Base-by-base conservation (phyloP, 192 early-diverging fungal genomes). In the Neocallimastix lanati region DNA sequence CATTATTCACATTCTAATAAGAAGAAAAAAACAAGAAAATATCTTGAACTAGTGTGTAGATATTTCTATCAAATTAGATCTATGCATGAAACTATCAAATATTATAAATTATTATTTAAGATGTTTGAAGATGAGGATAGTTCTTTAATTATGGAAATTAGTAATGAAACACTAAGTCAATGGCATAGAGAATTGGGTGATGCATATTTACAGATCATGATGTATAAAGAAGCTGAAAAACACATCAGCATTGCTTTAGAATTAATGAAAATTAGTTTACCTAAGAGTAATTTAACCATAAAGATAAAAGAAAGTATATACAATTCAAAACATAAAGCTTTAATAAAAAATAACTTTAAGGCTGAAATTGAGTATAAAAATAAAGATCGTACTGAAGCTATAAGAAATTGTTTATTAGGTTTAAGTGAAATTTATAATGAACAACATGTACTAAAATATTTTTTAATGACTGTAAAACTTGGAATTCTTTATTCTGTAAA, bases 131-230 rank as follows among this genome's bases (percentile, higher is more conserved):
- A 78, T 28, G 28, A 76, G 30, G 78, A 83, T 76, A 78, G 38
- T 29, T n/a, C 50, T 25, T n/a, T 67, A n/a, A 67, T 67, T 67
- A 67, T 67, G 67, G 80, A 28, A 82, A 77, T 28, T 30, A 78
- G 29, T 78, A 82, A 30, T 28, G 80, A 28, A 80, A 87, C 6
- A 80, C 38, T 18, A 67, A 67, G 50, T 67, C 50, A 67, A n/a
- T 88, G 87, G 87, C 77, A 88, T 78, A 78, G 86, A 76, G 86
- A 88, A 77, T 80, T 88, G n/a, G 87, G 87, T 21, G 83, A 88
- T 21, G 85, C 87, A 27, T 83, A 84, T 36, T 80, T 89, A 25
- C 50, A 67, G n/a, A 67, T 67, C 5, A 67, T 67, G 50, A 67
- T 67, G 50, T 67, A 67, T 67, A 67, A 67, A n/a, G 50, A 67